These are phyloP conservation scores for Corchorus capsularis DNA, from an alignment of 345 rosid species.

Conservation along the genomic window DNA sequence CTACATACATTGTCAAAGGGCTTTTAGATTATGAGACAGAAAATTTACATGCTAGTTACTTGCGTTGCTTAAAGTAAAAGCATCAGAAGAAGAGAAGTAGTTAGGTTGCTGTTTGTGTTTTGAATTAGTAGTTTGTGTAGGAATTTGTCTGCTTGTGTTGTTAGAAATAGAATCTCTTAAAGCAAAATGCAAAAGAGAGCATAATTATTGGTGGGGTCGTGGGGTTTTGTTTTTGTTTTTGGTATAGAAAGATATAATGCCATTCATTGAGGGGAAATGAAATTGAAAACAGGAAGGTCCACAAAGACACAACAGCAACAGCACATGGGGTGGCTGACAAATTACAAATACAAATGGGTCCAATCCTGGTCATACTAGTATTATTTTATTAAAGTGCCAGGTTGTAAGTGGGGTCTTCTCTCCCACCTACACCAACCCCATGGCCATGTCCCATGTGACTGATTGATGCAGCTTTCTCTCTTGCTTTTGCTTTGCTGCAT, in stretches of 20 bases:
- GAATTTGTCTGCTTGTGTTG: slow-evolving; percentile 11
- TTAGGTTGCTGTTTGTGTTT: not conserved
- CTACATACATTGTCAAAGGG: too few species aligned
- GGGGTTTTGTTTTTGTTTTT: slow-evolving; percentile 2
- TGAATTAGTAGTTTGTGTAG: not conserved
- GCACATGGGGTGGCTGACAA: slow-evolving; percentile 46
- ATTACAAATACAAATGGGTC: slow-evolving; percentile 17
- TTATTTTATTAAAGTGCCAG: slow-evolving; percentile 26
- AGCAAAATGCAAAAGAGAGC: not conserved
- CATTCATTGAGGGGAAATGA: slow-evolving; percentile 16
- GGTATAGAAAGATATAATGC: not conserved
- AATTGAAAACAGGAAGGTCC: not conserved
- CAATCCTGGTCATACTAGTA: not conserved
- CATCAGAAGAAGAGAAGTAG: too few species aligned
- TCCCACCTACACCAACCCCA: not conserved
- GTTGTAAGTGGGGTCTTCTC: slow-evolving; percentile 35
- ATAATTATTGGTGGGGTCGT: not conserved
- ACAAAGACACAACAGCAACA: slow-evolving; percentile 15
- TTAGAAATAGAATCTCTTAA: not conserved
- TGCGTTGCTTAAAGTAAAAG: too few species aligned
- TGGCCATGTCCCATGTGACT: slow-evolving; percentile 31
- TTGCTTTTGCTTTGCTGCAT: too few species aligned
- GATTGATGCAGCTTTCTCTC: slow-evolving; percentile 21
- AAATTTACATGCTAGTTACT: too few species aligned
- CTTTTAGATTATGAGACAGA: too few species aligned